A percentile compares a stretch with the other conserved stretches of the same genome.
These are phyloP conservation scores for Cyclospora cayetanensis DNA, from an alignment of 169 alveolate species.

Conservation along the genomic window DNA sequence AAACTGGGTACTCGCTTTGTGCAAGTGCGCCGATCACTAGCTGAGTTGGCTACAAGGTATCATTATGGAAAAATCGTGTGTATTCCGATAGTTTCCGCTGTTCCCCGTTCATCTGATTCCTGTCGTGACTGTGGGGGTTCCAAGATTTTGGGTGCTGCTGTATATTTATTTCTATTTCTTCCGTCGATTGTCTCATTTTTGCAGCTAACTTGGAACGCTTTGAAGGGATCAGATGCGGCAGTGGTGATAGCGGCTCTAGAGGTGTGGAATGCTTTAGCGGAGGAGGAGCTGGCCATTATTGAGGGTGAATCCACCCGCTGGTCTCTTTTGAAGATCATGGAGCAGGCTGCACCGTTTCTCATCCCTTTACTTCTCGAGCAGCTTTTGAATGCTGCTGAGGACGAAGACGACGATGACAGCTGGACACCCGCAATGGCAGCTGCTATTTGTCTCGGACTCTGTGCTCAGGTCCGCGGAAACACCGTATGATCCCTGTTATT, in stretches of 20 bases:
- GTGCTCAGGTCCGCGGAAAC: slow-evolving; percentile 89
- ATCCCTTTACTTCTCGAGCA: slow-evolving; percentile 72
- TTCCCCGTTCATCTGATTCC: no score
- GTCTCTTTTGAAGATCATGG: slow-evolving; percentile 41
- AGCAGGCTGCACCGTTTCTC: slow-evolving; percentile 73
- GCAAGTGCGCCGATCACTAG: no score
- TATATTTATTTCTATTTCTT: not conserved
- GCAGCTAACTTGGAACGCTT: slow-evolving; percentile 70
- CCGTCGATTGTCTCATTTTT: no score
- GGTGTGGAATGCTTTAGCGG: slow-evolving; percentile 72
- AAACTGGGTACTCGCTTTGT: no score
- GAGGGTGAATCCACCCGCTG: slow-evolving; percentile 53
- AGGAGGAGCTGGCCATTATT: slow-evolving; percentile 61
- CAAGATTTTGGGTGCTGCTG: no score
- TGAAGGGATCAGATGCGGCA: slow-evolving; percentile 56
- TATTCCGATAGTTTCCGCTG: no score
- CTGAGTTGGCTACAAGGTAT: no score
- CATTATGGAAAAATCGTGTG: no score
- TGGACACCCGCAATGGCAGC: slow-evolving; percentile 96
- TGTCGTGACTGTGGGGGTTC: no score
- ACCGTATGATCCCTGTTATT: slow-evolving; percentile 72
- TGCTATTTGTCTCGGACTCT: slow-evolving; percentile 90
- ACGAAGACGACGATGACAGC: slow-evolving; percentile 81
- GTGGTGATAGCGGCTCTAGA: slow-evolving; percentile 74
- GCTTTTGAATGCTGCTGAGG: slow-evolving; percentile 66